A percentile compares a stretch with the other conserved stretches of the same genome.
These are phyloP conservation scores for Lepidium didymum DNA, from an alignment of 345 rosid genomes.

Conservation along the genomic window DNA sequence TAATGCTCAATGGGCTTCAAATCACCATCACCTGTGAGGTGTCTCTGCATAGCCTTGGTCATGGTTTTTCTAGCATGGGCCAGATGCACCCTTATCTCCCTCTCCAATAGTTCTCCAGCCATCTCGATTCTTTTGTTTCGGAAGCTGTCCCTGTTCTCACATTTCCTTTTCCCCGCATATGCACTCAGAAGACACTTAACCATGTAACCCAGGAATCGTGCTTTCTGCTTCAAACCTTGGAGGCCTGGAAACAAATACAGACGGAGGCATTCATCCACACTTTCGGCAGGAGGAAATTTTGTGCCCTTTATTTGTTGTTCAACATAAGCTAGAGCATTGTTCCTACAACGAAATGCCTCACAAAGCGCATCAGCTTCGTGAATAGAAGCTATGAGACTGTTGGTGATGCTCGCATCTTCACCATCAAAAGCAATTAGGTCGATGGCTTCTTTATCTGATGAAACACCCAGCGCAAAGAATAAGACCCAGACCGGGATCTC, in stretches of 20 bases:
- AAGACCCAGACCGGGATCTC: conserved; percentile 77
- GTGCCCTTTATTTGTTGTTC: conserved; percentile 38
- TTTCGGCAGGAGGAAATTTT: conserved; percentile 68
- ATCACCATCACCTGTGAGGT: conserved; percentile 60
- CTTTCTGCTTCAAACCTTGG: conserved; percentile 50
- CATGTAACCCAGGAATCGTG: conserved; percentile 86
- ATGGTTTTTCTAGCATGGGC: conserved; percentile 65
- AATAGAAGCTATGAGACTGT: conserved; percentile 57
- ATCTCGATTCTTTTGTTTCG: conserved; percentile 83
- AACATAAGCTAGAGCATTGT: conserved; percentile 36
- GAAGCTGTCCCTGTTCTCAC: conserved; percentile 78
- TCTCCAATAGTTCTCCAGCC: conserved; percentile 79
- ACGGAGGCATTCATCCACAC: conserved; percentile 49
- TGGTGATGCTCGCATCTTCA: conserved; percentile 47
- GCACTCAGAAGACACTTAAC: conserved; percentile 74
- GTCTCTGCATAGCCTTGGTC: conserved; percentile 66
- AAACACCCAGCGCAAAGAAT: conserved; percentile 77
- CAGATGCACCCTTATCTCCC: conserved; percentile 75
- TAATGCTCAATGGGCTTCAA: conserved; percentile 64
- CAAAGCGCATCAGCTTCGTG: conserved; percentile 59
- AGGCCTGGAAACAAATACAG: conserved; percentile 64
- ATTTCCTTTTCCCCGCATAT: conserved; percentile 58
- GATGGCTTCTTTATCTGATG: conserved; percentile 63
- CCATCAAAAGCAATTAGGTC: conserved; percentile 50
- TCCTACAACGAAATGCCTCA: conserved; percentile 42